Evolutionary conservation across 371 early-diverging fungal species (phyloP), one percentile per base, ranked within the genome.

Genomic region (Circinella minor): DNA sequence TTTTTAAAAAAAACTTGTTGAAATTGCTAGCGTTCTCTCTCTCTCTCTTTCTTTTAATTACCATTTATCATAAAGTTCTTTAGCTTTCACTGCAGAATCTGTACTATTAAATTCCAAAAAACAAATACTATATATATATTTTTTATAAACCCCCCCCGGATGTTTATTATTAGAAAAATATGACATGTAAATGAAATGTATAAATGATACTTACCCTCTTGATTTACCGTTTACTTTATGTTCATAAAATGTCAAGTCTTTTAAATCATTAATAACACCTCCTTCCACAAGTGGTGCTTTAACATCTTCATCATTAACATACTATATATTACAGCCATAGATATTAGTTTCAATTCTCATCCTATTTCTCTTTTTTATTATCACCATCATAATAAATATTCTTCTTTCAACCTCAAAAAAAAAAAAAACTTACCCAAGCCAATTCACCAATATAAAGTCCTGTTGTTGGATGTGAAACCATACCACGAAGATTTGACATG

Each of bases 141-240:
- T 55, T n/a, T n/a, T n/a, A 37, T 15, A 20, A 62, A 18, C 37
- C n/a, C n/a, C n/a, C n/a, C n/a, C n/a, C 20, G n/a, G 0, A 27
- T 54, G 10, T 51, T 4, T 15, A 39, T 13, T 1, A 13, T 17
- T 34, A 34, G 39, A 38, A 38, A 13, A 4, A 39, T 54, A 68
- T 17, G 34, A 38, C 15, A 37, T 15, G 54, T 37, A 20, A 55
- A 27, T 55, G 5, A 11, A 51, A 11, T 27, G 27, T 27, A 17
- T 13, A 36, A 7, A 34, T 34, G 3, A n/a, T 14, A 14, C 69
- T 61, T 81, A 85, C 84, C 87, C 90, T 72, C 86, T 72, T 67
- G 89, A 89, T 77, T 90, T 90, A 51, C 90, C 90, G 68, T 90
- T 90, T 39, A 85, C 80, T 76, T 90, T 90, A 68, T 88, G 86